These are phyloP conservation scores for Calonectria hongkongensis DNA, from an alignment of 2,329 filamentous ascomycete genomes.

Conservation along the genomic window DNA sequence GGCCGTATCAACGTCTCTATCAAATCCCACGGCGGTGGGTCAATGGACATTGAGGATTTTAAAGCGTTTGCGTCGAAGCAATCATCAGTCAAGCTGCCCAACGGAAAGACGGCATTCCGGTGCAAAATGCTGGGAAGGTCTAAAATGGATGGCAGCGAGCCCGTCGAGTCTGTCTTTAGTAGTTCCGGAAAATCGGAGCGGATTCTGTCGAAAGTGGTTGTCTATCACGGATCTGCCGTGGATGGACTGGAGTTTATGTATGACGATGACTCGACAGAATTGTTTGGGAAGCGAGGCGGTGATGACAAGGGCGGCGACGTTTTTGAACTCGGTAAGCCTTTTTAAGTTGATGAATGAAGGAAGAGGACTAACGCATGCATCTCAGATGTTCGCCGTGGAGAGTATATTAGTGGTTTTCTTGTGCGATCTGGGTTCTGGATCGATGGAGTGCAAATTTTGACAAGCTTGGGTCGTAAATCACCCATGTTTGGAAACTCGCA, in stretches of 20 bases:
- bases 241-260: constrained; percentile 96
- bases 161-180: constrained; percentile 84
- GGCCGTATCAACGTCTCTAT: constrained; percentile 82
- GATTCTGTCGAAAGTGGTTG: constrained; percentile 82
- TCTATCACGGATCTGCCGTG: constrained; percentile 85
- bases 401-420: constrained; percentile 91
- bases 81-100: constrained; percentile 83
- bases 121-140: constrained; percentile 85
- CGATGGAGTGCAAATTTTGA: constrained; percentile 92
- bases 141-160: constrained; percentile 80
- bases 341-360: neutral
- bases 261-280: constrained; percentile 87
- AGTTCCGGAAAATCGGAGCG: constrained; percentile 81
- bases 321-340: constrained; percentile 83
- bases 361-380: constrained; percentile 42
- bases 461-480: constrained; percentile 90
- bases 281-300: constrained; percentile 86
- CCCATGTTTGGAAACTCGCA: constrained; percentile 87
- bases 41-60: constrained; percentile 86
- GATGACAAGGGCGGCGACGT: constrained; percentile 81
- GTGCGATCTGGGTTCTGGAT: constrained; percentile 88
- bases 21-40: constrained; percentile 85
- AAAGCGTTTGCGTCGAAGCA: constrained; percentile 81
- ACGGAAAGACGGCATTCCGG: constrained; percentile 81
- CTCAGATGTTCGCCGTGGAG: constrained; percentile 88